phyloP scores from a whole-genome alignment of 805 yeast genomes.

The Tetrapisispora fleetii region DNA sequence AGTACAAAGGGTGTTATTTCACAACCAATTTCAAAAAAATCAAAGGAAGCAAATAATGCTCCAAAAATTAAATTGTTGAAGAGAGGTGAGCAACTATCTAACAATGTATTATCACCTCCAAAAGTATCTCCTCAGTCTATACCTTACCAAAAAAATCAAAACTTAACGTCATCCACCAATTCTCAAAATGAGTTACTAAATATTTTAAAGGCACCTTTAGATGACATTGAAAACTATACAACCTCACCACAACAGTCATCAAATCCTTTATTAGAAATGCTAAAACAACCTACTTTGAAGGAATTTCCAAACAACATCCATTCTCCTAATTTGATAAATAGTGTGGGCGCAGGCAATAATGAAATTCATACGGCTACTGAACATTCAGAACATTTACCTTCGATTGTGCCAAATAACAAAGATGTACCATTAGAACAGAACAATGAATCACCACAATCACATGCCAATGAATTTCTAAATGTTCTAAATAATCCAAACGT shows the following conservation, averaged over 20 bases:
- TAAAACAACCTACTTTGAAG: neutral
- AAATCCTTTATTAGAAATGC: neutral
- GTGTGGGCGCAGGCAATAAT: neutral
- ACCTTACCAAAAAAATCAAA: constrained; percentile 9
- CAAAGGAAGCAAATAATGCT: constrained; percentile 9
- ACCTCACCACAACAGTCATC: neutral
- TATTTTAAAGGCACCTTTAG: neutral
- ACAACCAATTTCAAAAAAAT: neutral
- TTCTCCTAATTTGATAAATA: neutral
- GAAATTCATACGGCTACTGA: neutral
- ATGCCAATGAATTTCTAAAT: neutral
- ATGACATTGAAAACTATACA: neutral
- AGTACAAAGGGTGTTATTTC: constrained; percentile 6
- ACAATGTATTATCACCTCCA: neutral
- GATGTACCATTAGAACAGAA: neutral
- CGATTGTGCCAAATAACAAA: neutral
- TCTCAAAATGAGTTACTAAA: constrained; percentile 3
- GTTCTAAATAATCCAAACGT: neutral
- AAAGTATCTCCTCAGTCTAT: constrained; percentile 13
- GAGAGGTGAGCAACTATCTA: constrained; percentile 28
- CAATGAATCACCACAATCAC: neutral
- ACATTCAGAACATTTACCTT: neutral
- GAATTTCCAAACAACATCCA: neutral
- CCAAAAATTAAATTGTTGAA: constrained; percentile 30
- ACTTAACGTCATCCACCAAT: constrained; percentile 1